Evolutionary conservation across 2,329 filamentous ascomycete species (phyloP), one percentile per base, ranked within the genome.

Genomic region (Calonectria ilicicola): DNA sequence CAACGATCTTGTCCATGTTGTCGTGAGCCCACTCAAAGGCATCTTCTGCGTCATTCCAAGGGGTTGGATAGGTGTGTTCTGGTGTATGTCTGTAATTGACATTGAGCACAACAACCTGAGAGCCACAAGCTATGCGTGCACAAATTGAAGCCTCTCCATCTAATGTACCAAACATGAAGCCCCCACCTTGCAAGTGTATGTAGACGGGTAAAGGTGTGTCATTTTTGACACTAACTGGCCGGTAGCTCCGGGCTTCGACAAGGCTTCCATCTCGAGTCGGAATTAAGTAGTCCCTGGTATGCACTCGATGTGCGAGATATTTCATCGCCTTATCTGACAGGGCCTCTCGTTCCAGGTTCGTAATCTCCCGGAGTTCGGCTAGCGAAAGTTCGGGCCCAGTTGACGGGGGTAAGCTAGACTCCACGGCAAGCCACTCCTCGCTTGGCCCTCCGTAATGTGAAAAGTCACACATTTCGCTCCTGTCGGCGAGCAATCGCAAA

Each of bases 1-100:
- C 77, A 0, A 26, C 58, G 0, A 80, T 44, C 0, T 64, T 70
- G 0, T 70, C 72, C 1, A 78, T 77, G 2, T 79, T 71, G 0
- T 78, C 75, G 63, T 90, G 86, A 0, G 89, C 78, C 90, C 90
- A 92, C 21, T 85, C 81, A 38, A 91, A 88, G 0, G 87, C 85
- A 56, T 91, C 90, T 70, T 89, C 86, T 0, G 84, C 80, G 58
- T 92, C 91, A 51, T 88, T 72, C 86, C 87, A 90, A 0, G 86
- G 85, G 0, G 85, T 87, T 0, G 90, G 91, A 69, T 88, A 91
- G 0, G 71, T 75, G 73, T 86, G 81, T 65, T 91, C 87, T 0
- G 90, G 90, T 0, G 89, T 90, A 75, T 92, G 90, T 0, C 91
- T 87, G 77, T 92, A 92, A 74, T 90, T 89, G 15, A 91, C 82